Evolutionary conservation across 164 flowering plant genomes (phyloP).

Genomic region (Chimonanthus salicifolius): DNA sequence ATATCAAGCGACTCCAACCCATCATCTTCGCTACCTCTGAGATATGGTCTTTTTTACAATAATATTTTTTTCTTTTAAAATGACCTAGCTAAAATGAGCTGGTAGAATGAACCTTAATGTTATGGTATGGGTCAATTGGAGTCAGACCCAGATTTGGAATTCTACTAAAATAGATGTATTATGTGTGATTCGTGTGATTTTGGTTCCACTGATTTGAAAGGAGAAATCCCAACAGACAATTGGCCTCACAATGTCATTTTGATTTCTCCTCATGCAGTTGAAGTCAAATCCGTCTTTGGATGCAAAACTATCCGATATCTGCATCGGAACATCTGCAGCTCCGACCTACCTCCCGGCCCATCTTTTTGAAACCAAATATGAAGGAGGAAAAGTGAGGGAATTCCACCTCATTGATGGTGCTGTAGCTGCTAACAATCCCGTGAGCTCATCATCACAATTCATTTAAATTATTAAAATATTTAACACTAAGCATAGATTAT

Average conservation of each 20-base stretch:
- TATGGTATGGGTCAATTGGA: too few species aligned
- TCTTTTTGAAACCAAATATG: constrained; percentile 16
- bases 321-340: constrained; percentile 36
- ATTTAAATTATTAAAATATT: too few species aligned
- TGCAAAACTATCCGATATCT: constrained; percentile 30
- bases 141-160: too few species aligned
- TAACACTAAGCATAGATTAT: too few species aligned
- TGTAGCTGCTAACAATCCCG: constrained; percentile 34
- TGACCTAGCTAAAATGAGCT: too few species aligned
- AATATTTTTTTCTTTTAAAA: too few species aligned
- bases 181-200: too few species aligned
- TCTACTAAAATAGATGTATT: too few species aligned
- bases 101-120: too few species aligned
- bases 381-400: constrained; percentile 16
- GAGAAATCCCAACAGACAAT: too few species aligned
- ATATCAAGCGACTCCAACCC: constrained; percentile 26
- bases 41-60: not conserved
- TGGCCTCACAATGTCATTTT: not conserved
- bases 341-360: constrained; percentile 39
- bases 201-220: too few species aligned
- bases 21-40: constrained; percentile 20
- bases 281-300: constrained; percentile 20
- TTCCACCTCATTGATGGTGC: constrained; percentile 35
- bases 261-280: constrained; percentile 15
- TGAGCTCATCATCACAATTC: constrained; percentile 1